Evolutionary conservation across 176 grass and related monocot genomes (phyloP).

Genomic region (sorghum (Sorghum bicolor)): Sorghum_bicolor_NCBIv3 NC_012876.2:16152001-16152500

Average conservation of each 20-base stretch:
- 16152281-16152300: too few species aligned
- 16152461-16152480: conserved; percentile 10
- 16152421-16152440: conserved; percentile 40
- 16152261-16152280: too few species aligned
- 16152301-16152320: not conserved
- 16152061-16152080: conserved; percentile 40
- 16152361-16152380: not conserved
- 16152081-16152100: conserved; percentile 33
- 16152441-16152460: conserved; percentile 24
- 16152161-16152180: not conserved
- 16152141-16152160: conserved; percentile 12
- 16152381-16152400: conserved; percentile 25
- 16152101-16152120: conserved; percentile 31
- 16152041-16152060: conserved; percentile 39
- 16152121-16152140: not conserved
- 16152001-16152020: not conserved
- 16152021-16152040: conserved; percentile 21
- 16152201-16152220: not conserved
- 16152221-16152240: not conserved
- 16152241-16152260: too few species aligned
- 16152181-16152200: not conserved
- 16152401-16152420: conserved; percentile 24
- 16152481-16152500: conserved; percentile 40
- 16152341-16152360: conserved; percentile 2
- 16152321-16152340: not conserved